Evolutionary conservation across 345 rosid species (phyloP).

Genomic region (Arabis alpina): DNA sequence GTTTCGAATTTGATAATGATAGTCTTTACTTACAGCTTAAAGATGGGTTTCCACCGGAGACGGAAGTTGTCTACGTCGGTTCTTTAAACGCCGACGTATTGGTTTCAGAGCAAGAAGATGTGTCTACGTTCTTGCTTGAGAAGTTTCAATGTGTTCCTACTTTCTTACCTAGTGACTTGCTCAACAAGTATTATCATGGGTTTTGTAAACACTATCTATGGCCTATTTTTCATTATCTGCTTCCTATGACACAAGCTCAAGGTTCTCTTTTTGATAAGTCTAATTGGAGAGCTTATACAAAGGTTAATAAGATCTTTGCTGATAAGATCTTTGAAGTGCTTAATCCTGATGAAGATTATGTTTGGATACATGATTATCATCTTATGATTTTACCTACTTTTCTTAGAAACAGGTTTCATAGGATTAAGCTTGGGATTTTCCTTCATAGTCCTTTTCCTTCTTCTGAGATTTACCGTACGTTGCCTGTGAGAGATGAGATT

Average conservation of each 20-base stretch:
- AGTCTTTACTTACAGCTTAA: conserved; percentile 57
- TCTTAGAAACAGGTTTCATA: conserved; percentile 55
- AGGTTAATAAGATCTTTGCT: conserved; percentile 67
- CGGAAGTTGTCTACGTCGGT: conserved; percentile 70
- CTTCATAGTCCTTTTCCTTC: conserved; percentile 79
- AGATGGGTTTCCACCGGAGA: conserved; percentile 61
- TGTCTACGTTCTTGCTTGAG: conserved; percentile 54
- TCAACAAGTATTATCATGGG: conserved; percentile 69
- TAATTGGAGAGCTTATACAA: conserved; percentile 68
- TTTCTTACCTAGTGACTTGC: conserved; percentile 60
- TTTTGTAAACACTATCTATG: conserved; percentile 89
- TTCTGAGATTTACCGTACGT: conserved; percentile 67
- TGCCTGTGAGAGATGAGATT: conserved; percentile 79
- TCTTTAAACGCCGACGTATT: conserved; percentile 59
- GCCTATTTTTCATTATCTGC: conserved; percentile 80
- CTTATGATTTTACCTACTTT: conserved; percentile 80
- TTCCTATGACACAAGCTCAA: conserved; percentile 58
- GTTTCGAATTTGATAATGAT: conserved; percentile 67
- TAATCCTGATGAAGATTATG: conserved; percentile 69
- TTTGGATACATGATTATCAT: conserved; percentile 89
- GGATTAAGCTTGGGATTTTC: conserved; percentile 73
- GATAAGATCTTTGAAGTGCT: conserved; percentile 66
- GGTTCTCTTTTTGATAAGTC: conserved; percentile 58
- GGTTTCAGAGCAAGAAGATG: conserved; percentile 60
- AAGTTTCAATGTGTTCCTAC: conserved; percentile 69